Base-by-base conservation (phyloP, 2,329 filamentous ascomycete species). In the Penicillium sp. region DNA sequence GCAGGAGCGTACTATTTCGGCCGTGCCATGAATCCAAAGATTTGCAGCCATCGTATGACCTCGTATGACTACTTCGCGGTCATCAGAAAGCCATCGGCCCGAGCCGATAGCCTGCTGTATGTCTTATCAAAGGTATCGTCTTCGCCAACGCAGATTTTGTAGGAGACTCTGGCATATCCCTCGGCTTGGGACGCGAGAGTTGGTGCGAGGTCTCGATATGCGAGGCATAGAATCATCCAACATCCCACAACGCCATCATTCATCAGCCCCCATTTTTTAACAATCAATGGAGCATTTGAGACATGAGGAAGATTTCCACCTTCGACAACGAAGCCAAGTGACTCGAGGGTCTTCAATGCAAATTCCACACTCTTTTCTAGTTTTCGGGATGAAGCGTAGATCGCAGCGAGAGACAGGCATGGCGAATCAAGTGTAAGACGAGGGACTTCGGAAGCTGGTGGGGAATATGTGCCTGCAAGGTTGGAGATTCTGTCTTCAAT, bases 81-180 rank as follows among this genome's bases (percentile, higher is more conserved):
- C 10, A 2, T 40, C 37, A 40, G 9, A 27, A 53, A 9, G 21
- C 50, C 50, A 53, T 53, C 50, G 4, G 13, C 9, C 19, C 40
- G 40, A 17, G 27, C 4, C 1, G 50, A 45, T n/a, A 67, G 21
- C 6, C 6, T 57, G 63, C 66, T 59, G 31, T 65, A 62, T 1
- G 56, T 65, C 19, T 66, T 48, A 6, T 68, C 68, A 62, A 74
- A 76, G 9, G 66, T 73, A 31, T 68, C 68, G 58, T 74, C 71
- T 59, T 77, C 74, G 1, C 75, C 75, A 45, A 77, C 59, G 38
- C 71, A 65, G 3, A 76, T 69, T 49, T 42, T 66, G 56, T 75
- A 77, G 27, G 65, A 63, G 3, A 65, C 50, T 45, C 46, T 72
- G 3, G 73, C 73, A 65, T 73, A 76, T 17, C 60, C 46, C 33